A percentile compares a stretch with the other conserved stretches of the same genome.
Evolutionary conservation across 1,284 basidiomycete genomes (phyloP).

Genomic region (Quambalaria eucalypti): DNA sequence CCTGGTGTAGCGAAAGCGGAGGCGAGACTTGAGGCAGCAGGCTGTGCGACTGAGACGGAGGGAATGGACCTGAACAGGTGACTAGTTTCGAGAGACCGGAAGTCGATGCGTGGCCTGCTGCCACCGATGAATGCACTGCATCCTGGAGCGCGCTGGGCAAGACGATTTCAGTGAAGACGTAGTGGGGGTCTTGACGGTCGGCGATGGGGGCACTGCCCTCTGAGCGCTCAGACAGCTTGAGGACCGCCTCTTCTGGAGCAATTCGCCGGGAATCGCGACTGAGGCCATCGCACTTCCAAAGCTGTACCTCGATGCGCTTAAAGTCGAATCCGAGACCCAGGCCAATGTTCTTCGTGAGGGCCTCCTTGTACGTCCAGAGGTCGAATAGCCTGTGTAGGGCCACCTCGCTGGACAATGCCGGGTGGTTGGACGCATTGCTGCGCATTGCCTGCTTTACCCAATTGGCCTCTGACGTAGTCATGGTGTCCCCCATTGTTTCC

Average conservation of each 20-base stretch:
- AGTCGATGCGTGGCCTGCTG: too few relatives aligned
- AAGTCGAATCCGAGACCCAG: slow-evolving; percentile 42
- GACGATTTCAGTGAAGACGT: slow-evolving; percentile 17
- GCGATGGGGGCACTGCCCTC: too few relatives aligned
- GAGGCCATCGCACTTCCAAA: slow-evolving; percentile 5
- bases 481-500: slow-evolving; percentile 35
- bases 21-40: not conserved
- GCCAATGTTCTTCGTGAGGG: slow-evolving; percentile 39
- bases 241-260: not conserved
- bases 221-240: slow-evolving; percentile 8
- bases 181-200: too few relatives aligned
- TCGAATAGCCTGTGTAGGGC: slow-evolving; percentile 20
- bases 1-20: not conserved
- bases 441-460: slow-evolving; percentile 14
- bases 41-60: too few relatives aligned
- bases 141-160: slow-evolving; percentile 7
- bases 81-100: too few relatives aligned
- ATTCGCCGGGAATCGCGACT: not conserved
- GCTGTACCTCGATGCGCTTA: slow-evolving; percentile 17
- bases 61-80: not conserved
- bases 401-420: not conserved
- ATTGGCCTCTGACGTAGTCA: slow-evolving; percentile 18
- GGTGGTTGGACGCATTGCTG: too few relatives aligned
- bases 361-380: slow-evolving; percentile 45
- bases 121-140: too few relatives aligned